These are phyloP conservation scores for Ophiostoma piceae DNA, from an alignment of 2,329 filamentous ascomycete species.

Conservation along the genomic window DNA sequence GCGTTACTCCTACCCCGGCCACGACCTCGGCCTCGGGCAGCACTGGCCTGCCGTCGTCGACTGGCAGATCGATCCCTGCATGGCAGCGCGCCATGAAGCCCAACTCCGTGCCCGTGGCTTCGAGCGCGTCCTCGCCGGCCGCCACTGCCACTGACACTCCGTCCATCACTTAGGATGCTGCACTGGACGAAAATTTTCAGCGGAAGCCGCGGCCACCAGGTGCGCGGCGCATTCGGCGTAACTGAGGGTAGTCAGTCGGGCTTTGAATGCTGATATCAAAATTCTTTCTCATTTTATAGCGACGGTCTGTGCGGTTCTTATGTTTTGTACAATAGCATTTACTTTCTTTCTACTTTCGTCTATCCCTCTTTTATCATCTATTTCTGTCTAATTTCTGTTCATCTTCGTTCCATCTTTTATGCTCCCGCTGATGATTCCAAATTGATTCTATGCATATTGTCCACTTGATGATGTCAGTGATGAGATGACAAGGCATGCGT, in stretches of 20 bases:
- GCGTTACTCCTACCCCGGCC: neutral
- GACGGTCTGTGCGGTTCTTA: neutral
- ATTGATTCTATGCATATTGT: neutral
- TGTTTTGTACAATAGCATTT: conserved; percentile 11
- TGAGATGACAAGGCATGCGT: neutral
- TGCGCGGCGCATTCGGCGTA: too few species aligned
- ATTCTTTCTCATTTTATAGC: neutral
- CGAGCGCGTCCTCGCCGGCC: conserved; percentile 8
- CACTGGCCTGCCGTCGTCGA: conserved; percentile 39
- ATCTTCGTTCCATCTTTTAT: neutral
- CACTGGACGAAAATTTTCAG: neutral
- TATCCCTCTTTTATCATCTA: neutral
- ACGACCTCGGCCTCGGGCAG: neutral
- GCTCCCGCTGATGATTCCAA: neutral
- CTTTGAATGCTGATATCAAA: neutral
- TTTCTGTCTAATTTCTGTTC: neutral
- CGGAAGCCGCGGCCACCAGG: too few species aligned
- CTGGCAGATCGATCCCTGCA: conserved; percentile 62
- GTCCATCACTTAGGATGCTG: conserved; percentile 18
- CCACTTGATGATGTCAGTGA: neutral
- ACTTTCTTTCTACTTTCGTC: neutral
- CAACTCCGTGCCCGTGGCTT: conserved; percentile 49
- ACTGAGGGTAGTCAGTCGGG: neutral
- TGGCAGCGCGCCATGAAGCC: conserved; percentile 72
- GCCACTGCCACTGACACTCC: conserved; percentile 18